Evolutionary conservation across 1,139 yeast species (phyloP).

Genomic region (Geotrichum aggregatum): DNA sequence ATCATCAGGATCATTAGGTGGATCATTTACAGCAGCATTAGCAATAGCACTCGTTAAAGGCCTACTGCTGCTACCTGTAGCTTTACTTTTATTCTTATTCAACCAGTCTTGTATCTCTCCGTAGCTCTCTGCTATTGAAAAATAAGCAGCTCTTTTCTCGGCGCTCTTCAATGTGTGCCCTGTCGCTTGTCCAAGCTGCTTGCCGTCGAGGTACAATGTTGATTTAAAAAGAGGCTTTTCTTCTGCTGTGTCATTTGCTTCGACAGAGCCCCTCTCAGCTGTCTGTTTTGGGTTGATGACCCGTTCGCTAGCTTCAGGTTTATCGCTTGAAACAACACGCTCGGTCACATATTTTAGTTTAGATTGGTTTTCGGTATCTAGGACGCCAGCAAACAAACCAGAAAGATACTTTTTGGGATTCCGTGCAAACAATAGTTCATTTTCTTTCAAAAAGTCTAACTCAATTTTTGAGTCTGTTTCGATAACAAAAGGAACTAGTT

Average conservation of each 20-base stretch:
- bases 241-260: no score
- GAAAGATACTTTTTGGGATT: conserved; percentile 12
- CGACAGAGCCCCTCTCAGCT: no score
- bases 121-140: conserved; percentile 11
- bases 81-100: neutral
- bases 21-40: no score
- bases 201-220: conserved; percentile 7
- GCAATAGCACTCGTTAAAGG: no score
- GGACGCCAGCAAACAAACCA: conserved; percentile 9
- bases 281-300: no score
- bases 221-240: conserved; percentile 3
- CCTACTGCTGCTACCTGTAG: no score
- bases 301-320: no score
- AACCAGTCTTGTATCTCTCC: neutral
- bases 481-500: no score
- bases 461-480: neutral
- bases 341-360: neutral
- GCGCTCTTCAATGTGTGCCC: conserved; percentile 19
- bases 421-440: conserved; percentile 5
- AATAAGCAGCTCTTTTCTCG: conserved; percentile 18
- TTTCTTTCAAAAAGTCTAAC: conserved; percentile 6
- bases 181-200: conserved; percentile 1
- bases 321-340: no score
- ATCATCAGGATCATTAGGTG: no score
- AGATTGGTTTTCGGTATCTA: neutral